phyloP scores from a whole-genome alignment of 2,329 filamentous ascomycete genomes.

The Epichloe hybrida region DNA sequence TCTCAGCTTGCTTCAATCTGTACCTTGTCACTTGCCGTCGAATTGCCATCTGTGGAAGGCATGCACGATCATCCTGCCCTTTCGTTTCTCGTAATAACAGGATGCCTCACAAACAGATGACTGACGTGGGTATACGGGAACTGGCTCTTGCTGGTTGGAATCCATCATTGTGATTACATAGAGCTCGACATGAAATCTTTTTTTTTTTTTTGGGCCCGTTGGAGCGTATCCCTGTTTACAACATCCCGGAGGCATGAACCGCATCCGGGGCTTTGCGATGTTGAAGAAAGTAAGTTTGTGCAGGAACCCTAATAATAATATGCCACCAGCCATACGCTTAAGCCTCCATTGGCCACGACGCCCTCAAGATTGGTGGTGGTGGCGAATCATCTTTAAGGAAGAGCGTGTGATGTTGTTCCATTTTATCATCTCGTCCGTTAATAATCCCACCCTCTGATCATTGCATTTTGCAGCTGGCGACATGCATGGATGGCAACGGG shows the following conservation, averaged over 20 bases:
- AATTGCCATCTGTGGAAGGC: constrained; percentile 2
- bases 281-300: too few species aligned
- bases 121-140: too few species aligned
- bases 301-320: too few species aligned
- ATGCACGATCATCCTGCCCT: neutral
- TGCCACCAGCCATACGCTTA: too few species aligned
- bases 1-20: too few species aligned
- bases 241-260: too few species aligned
- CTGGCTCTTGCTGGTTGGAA: too few species aligned
- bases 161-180: too few species aligned
- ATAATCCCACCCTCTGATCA: neutral
- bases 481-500: neutral
- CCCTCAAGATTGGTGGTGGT: neutral
- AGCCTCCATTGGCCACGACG: neutral
- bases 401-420: neutral
- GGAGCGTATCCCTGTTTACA: too few species aligned
- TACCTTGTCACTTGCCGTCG: neutral
- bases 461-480: neutral
- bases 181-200: too few species aligned
- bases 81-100: neutral
- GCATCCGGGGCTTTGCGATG: too few species aligned
- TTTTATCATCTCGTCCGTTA: neutral
- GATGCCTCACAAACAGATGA: neutral
- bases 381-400: neutral
- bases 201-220: too few species aligned